Conservation (phyloP, 331 rosid species). For the Quercus tomentella region DNA sequence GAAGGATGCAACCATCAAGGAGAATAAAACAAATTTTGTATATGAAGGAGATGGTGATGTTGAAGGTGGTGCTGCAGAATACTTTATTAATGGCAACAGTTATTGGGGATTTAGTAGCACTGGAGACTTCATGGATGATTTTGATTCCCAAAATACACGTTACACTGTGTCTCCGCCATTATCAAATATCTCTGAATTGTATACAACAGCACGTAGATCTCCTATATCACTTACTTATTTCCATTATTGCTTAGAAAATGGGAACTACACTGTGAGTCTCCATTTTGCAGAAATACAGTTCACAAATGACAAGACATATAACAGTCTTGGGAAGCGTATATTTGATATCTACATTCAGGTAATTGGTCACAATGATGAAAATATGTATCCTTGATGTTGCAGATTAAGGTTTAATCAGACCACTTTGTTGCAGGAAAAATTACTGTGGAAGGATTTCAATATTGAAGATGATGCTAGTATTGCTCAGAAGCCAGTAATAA, state of each 20-base stretch:
- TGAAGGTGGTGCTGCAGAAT: conserved; percentile 20
- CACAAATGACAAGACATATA: conserved; percentile 52
- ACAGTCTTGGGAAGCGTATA: conserved; percentile 75
- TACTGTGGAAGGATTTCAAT: conserved; percentile 58
- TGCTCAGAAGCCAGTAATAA: conserved; percentile 48
- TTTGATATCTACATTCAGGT: conserved; percentile 90
- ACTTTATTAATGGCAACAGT: neutral
- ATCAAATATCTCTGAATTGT: conserved; percentile 16
- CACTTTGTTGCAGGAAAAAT: conserved; percentile 44
- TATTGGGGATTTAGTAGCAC: conserved; percentile 42
- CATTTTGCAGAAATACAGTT: conserved; percentile 82
- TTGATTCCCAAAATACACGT: neutral
- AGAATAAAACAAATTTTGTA: conserved; percentile 11
- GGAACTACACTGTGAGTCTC: conserved; percentile 32
- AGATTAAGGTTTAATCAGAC: conserved; percentile 11
- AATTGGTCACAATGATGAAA: conserved; percentile 13
- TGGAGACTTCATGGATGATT: conserved; percentile 15
- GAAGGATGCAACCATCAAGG: conserved; percentile 17
- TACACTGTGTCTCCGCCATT: neutral
- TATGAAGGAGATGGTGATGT: neutral
- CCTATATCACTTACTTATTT: conserved; percentile 38
- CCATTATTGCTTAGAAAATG: conserved; percentile 22
- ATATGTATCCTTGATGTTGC: conserved; percentile 9
- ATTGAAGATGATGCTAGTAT: conserved; percentile 49
- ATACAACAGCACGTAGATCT: conserved; percentile 26